Evolutionary conservation across 768 basidiomycete species (phyloP).

Genomic region (Amanita jacksonii): DNA sequence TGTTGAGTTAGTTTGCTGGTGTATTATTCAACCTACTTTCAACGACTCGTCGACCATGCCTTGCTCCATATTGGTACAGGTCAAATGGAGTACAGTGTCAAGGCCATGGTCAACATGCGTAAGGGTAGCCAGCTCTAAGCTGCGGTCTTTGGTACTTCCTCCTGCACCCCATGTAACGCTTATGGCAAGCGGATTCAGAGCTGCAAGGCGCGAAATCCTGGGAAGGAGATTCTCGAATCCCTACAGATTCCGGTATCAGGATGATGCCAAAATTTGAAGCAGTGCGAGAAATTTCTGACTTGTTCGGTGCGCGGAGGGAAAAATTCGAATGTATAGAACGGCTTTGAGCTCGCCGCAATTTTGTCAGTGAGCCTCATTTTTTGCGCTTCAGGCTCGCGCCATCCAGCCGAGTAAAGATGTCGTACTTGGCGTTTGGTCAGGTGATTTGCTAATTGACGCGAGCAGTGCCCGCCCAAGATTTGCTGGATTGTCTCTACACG

Average conservation of each 20-base stretch:
- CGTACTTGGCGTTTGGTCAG: no score
- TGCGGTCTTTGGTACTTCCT: slow-evolving; percentile 81
- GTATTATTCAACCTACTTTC: slow-evolving; percentile 39
- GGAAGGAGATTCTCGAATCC: slow-evolving; percentile 88
- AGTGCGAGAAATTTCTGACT: slow-evolving; percentile 27
- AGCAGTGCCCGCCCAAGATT: no score
- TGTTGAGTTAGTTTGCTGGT: background rate
- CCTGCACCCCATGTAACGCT: slow-evolving; percentile 98
- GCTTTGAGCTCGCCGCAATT: slow-evolving; percentile 40
- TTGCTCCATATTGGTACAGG: slow-evolving; percentile 93
- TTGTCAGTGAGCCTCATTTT: slow-evolving; percentile 70
- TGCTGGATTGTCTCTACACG: no score
- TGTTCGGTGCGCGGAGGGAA: slow-evolving; percentile 94
- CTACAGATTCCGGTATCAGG: slow-evolving; percentile 28
- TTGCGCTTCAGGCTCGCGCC: background rate
- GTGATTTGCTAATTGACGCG: no score
- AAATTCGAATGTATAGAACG: slow-evolving; percentile 93
- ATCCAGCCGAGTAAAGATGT: no score
- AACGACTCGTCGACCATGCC: slow-evolving; percentile 84
- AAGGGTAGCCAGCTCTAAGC: slow-evolving; percentile 76
- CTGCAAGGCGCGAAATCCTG: slow-evolving; percentile 76
- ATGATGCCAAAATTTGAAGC: background rate
- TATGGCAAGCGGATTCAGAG: slow-evolving; percentile 72
- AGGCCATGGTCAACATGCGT: slow-evolving; percentile 65
- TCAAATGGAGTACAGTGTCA: slow-evolving; percentile 89